phyloP scores from a whole-genome alignment of 306 rosid genomes.

The Lathyrus aphaca region DNA sequence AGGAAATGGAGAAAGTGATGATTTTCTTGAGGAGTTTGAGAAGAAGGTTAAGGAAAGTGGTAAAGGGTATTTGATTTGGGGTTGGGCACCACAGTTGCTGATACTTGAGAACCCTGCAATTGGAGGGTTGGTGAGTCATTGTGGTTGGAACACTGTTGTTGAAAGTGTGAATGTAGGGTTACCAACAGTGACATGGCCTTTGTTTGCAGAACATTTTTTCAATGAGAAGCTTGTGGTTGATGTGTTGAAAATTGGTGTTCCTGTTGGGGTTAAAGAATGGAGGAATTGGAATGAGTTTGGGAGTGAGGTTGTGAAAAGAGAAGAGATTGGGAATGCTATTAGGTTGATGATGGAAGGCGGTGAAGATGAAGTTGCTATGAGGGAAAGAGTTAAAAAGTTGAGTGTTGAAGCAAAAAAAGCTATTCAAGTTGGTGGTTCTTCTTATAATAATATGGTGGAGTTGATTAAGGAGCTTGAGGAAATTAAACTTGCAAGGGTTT shows the following conservation, averaged over 20 bases:
- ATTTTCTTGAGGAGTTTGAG: conserved; percentile 39
- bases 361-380: conserved; percentile 30
- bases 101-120: conserved; percentile 35
- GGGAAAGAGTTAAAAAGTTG: conserved; percentile 17
- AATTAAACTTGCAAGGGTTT: conserved; percentile 20
- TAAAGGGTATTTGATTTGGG: conserved; percentile 36
- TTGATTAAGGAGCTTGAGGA: conserved; percentile 32
- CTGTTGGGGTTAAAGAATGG: conserved; percentile 44
- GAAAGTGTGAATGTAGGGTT: conserved; percentile 46
- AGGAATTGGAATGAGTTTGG: conserved; percentile 42
- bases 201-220: conserved; percentile 45
- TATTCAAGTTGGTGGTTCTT: conserved; percentile 41
- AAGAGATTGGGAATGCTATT: conserved; percentile 35
- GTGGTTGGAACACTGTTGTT: conserved; percentile 46
- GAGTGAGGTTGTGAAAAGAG: conserved; percentile 30
- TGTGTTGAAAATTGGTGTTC: conserved; percentile 46
- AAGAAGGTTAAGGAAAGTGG: conserved; percentile 26
- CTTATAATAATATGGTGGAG: conserved; percentile 27
- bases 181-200: conserved; percentile 48
- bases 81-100: conserved; percentile 47
- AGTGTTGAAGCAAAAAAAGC: conserved; percentile 38
- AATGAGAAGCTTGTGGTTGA: conserved; percentile 43
- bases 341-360: conserved; percentile 31
- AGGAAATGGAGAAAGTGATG: not conserved
- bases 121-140: conserved; percentile 44